phyloP scores from a whole-genome alignment of 1,139 yeast species.

The Pneumocystis murina region DNA sequence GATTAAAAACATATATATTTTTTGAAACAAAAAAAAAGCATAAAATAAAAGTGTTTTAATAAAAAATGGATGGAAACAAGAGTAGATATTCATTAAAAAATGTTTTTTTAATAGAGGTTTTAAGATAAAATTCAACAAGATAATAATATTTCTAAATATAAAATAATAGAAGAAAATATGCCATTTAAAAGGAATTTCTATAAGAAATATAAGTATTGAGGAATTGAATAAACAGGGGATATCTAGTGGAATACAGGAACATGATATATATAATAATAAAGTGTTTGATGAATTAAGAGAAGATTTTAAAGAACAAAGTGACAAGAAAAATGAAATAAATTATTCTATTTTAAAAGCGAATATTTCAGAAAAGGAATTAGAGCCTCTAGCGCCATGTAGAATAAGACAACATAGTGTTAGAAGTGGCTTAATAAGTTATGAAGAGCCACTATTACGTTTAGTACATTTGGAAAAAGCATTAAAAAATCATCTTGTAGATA shows the following conservation, averaged over 20 bases:
- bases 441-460: not conserved
- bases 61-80: too few species aligned
- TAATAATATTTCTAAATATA: not conserved
- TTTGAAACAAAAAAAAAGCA: too few species aligned
- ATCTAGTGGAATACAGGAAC: not conserved
- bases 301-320: not conserved
- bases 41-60: too few species aligned
- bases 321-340: not conserved
- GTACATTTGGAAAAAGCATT: not conserved
- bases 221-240: not conserved
- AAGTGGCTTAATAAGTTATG: not conserved
- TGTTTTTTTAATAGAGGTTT: not conserved
- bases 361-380: not conserved
- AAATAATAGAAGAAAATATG: not conserved
- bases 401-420: not conserved
- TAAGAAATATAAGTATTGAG: not conserved
- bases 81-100: too few species aligned
- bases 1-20: too few species aligned
- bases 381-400: not conserved
- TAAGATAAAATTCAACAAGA: not conserved
- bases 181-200: not conserved
- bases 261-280: not conserved
- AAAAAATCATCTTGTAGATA: not conserved
- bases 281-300: not conserved
- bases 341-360: not conserved